phyloP scores from a whole-genome alignment of 345 rosid species.

The Lepidium aucheri region DNA sequence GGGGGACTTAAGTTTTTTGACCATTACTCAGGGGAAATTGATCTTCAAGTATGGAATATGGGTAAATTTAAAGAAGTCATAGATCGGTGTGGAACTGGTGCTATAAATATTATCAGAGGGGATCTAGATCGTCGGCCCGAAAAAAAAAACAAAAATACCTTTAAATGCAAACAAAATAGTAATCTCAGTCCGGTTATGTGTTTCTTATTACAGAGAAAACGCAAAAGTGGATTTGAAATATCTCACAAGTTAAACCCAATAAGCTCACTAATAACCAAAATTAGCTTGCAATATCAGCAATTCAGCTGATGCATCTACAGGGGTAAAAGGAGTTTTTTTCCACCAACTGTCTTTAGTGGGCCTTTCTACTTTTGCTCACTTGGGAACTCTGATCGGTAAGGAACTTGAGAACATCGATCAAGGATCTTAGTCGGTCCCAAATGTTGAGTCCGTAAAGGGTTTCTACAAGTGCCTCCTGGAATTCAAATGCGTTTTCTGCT shows the following conservation, averaged over 20 bases:
- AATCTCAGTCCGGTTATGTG: background rate
- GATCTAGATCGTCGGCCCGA: no score
- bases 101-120: no score
- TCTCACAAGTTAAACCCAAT: background rate
- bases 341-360: constrained; percentile 32
- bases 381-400: constrained; percentile 52
- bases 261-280: constrained; percentile 3
- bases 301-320: constrained; percentile 4
- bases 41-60: no score
- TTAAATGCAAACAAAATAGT: background rate
- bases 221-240: constrained; percentile 3
- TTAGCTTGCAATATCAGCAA: constrained; percentile 6
- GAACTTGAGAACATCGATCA: constrained; percentile 64
- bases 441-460: constrained; percentile 79
- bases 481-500: constrained; percentile 78
- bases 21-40: no score
- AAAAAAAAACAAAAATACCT: background rate
- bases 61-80: no score
- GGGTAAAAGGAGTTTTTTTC: background rate
- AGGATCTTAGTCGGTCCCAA: constrained; percentile 77
- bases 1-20: no score
- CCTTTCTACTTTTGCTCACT: constrained; percentile 30
- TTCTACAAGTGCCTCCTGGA: constrained; percentile 81
- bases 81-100: no score
- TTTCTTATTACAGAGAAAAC: background rate